Conservation (phyloP, 257 asterid species). For the Verbena officinalis region DNA sequence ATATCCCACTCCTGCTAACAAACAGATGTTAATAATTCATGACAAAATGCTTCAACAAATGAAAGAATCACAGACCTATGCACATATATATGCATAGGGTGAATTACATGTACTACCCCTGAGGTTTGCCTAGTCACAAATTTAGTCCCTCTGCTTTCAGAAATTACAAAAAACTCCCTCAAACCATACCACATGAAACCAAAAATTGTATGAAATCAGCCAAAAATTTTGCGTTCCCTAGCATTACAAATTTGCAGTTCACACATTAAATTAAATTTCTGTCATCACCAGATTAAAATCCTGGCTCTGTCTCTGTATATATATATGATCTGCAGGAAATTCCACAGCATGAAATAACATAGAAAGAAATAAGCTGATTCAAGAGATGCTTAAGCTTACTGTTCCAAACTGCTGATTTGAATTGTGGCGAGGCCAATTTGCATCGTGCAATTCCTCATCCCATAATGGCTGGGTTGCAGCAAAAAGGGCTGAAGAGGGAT, state of each 20-base stretch:
- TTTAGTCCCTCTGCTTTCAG: too few relatives aligned
- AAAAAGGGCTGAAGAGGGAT: conserved; percentile 34
- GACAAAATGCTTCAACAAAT: neutral
- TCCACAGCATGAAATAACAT: neutral
- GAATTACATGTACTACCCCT: too few relatives aligned
- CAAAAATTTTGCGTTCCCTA: neutral
- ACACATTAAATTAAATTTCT: too few relatives aligned
- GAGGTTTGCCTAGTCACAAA: too few relatives aligned
- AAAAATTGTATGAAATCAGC: too few relatives aligned
- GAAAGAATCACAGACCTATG: neutral
- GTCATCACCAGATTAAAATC: too few relatives aligned
- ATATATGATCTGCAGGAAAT: neutral
- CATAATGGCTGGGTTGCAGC: conserved; percentile 45
- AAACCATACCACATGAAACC: too few relatives aligned
- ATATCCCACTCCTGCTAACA: conserved; percentile 66
- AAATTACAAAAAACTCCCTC: too few relatives aligned
- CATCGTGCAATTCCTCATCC: conserved; percentile 50
- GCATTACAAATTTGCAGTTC: neutral
- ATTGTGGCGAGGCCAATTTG: conserved; percentile 46
- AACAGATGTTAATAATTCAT: neutral
- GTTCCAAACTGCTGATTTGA: conserved; percentile 47
- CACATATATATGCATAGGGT: too few relatives aligned
- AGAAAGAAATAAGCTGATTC: neutral
- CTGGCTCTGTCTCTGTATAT: neutral
- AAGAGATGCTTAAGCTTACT: conserved; percentile 40